Conservation (phyloP, 495 filamentous ascomycete species). For the Hyaloscypha bicolor region DNA sequence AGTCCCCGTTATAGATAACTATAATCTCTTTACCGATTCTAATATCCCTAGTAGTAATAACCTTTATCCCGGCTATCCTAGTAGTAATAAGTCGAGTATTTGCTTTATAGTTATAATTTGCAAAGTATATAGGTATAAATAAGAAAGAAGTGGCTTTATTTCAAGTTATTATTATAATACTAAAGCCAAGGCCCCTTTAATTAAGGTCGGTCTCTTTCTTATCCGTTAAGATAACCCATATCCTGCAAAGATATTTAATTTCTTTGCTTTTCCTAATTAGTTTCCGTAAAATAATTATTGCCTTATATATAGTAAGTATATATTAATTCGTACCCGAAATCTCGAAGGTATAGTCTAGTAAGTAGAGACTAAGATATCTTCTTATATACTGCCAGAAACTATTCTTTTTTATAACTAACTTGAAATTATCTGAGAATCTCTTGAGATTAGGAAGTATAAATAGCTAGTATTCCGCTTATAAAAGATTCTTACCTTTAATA, state of each 20-base stretch:
- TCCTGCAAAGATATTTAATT: conserved; percentile 13
- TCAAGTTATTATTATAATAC: conserved; percentile 1
- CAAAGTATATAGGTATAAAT: background rate
- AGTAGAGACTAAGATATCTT: conserved; percentile 9
- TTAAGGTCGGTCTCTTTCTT: background rate
- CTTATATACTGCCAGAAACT: conserved; percentile 4
- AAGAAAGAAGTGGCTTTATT: background rate
- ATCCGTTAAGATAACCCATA: conserved; percentile 2
- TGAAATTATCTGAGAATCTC: background rate
- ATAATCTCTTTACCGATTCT: background rate
- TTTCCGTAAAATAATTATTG: background rate
- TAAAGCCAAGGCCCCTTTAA: background rate
- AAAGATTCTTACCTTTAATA: background rate
- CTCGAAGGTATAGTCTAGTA: conserved; percentile 10
- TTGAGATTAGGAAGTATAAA: background rate
- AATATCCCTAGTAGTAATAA: background rate
- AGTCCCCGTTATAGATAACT: background rate
- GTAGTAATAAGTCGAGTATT: conserved; percentile 5
- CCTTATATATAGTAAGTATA: background rate
- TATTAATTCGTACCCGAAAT: background rate
- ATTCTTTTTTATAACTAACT: background rate
- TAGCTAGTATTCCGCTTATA: background rate
- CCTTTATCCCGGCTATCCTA: background rate
- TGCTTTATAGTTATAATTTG: conserved; percentile 7
- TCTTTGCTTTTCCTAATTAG: background rate